Base-by-base conservation (phyloP, 305 asterid genomes). In the Fraxinus nigra region DNA sequence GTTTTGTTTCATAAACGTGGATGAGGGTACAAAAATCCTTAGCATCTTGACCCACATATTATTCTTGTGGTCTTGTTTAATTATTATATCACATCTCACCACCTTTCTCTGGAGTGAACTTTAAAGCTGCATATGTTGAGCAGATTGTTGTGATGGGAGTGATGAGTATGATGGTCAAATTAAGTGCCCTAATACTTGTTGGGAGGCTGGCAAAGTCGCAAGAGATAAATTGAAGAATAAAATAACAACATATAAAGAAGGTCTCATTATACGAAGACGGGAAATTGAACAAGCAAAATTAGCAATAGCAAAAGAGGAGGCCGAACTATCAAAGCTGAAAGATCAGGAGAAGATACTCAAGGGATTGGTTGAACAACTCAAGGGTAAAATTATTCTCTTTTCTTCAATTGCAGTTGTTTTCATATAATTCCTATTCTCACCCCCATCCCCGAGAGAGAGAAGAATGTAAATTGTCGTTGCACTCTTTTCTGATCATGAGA, bases 111-210 rank as follows among this genome's bases (percentile, higher is more conserved):
- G 43, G 43, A 70, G 43, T 70, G 22, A 70, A 70, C 40, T 2
- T 70, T 70, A 32, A 70, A 80, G 78, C 83, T 85, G 76, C 85
- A 72, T 79, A 20, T 82, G 72, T 78, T 86, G 87, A 79, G 83
- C 97, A 96, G 99, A 96, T 92, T 96, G 99, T 84, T 96, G 99
- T 80, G 99, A 96, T 79, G 99, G 99, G 84, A 93, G 98, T 85
- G 98, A 96, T 79, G 98, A 96, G 92, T 89, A 96, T 86, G 95
- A 89, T 88, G 95, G 98, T 43, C 91, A 87, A 81, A 82, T 89
- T 46, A 90, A 90, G 88, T 96, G 99, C 89, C 81, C 87, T 54
- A 93, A 96, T 85, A 91, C 97, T 61, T 96, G 99, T 83, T 96
- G 99, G 98, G 98, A 94, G 88, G 94, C 93, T 82, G 99, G 99